Evolutionary conservation across 805 yeast genomes (phyloP), one percentile per base, ranked within the genome.

Genomic region (Candida insectorum): DNA sequence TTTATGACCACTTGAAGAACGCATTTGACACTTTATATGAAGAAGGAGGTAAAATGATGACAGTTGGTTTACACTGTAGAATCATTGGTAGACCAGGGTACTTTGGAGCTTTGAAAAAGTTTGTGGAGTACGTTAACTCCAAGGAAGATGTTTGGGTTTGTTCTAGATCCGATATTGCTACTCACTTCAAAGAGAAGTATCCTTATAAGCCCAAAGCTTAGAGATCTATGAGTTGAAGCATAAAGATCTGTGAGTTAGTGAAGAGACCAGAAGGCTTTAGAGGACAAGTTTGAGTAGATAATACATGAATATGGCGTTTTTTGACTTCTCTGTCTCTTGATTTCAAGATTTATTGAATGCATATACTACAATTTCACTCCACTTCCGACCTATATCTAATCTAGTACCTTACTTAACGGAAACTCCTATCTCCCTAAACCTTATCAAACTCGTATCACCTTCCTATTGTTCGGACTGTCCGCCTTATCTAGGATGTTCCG

Each of bases 1-100:
- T 51, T 31, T 45, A 34, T 16, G 58, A 54, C 22, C 60, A 62
- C 39, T 36, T 60, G 31, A 57, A 54, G 31, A 52, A 58, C 29
- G 60, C 63, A 10, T 62, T 62, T 36, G 67, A 62, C 20, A 41
- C 45, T 17, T 34, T 41, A 12, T 41, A 41, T 24, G 45, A 31
- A 31, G 45, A 41, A 30, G 42, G 42, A n/a, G 45, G 45, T 26
- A 41, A 41, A 24, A 41, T 41, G 45, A 41, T 41, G 45, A 41
- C 45, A 19, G 39, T 41, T 27, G 45, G 45, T 19, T 40, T 41
- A 26, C 45, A 41, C 26, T 41, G 45, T 26, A 41, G 45, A 37
- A 30, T 41, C 13, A 34, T 41, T 24, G 45, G 45, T 28, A 31
- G 33, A 18, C 45, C 45, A 15, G 45, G 45, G 5, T 41, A 41